Conservation (phyloP, 2,329 filamentous ascomycete species). For the Biscogniauxia sp. region DNA sequence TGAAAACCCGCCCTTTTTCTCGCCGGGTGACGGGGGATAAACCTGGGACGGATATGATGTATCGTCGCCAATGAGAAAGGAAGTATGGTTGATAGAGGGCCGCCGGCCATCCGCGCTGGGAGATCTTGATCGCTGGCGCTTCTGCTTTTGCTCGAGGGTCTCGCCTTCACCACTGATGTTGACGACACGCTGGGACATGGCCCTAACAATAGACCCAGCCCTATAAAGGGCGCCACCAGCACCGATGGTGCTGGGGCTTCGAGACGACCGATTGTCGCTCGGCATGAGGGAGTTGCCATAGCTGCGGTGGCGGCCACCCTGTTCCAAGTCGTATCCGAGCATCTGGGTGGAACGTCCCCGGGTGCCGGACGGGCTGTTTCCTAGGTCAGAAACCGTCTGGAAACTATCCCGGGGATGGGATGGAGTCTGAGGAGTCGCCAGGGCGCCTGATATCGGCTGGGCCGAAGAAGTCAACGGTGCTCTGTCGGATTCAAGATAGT, state of each 20-base stretch:
- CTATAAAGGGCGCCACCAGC: constrained; percentile 63
- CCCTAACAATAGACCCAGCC: constrained; percentile 73
- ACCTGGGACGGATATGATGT: constrained; percentile 52
- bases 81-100: constrained; percentile 42
- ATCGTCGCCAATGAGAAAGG: constrained; percentile 42
- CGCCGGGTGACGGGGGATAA: constrained; percentile 39
- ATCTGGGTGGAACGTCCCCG: constrained; percentile 48
- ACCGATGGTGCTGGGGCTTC: constrained; percentile 60
- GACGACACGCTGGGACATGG: constrained; percentile 95
- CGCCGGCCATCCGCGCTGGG: constrained; percentile 51
- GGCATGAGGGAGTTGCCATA: constrained; percentile 57
- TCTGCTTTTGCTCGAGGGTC: constrained; percentile 64
- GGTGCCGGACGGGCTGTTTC: constrained; percentile 50
- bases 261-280: constrained; percentile 52
- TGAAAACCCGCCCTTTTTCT: constrained; percentile 42
- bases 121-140: constrained; percentile 59
- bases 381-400: constrained; percentile 52
- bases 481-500: constrained; percentile 55
- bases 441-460: constrained; percentile 53
- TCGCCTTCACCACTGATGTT: constrained; percentile 95
- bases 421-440: constrained; percentile 41
- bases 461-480: constrained; percentile 56
- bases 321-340: constrained; percentile 58
- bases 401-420: constrained; percentile 52
- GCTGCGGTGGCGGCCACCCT: constrained; percentile 51